Evolutionary conservation across 2,329 filamentous ascomycete genomes (phyloP).

Genomic region (Cordyceps fumosorosea): DNA sequence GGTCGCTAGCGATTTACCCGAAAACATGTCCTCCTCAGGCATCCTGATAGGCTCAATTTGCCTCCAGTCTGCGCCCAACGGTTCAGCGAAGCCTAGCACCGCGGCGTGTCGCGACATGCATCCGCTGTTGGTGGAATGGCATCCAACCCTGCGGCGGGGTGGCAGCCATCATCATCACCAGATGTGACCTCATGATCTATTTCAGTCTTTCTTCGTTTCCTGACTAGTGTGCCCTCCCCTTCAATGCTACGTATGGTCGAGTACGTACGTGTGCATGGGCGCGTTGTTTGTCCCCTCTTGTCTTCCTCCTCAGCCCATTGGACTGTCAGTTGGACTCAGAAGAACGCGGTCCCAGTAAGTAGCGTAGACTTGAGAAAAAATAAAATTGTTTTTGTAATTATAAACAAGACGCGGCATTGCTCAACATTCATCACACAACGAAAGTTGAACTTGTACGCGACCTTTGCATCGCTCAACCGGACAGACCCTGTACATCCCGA

Average conservation of each 20-base stretch:
- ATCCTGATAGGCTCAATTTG: not conserved
- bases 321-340: not conserved
- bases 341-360: not conserved
- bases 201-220: not conserved
- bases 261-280: not conserved
- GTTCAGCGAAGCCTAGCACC: not conserved
- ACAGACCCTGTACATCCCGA: too few species aligned
- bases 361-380: not conserved
- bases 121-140: constrained; percentile 2
- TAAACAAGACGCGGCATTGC: not conserved
- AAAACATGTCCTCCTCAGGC: not conserved
- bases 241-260: not conserved
- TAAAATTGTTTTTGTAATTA: not conserved
- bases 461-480: too few species aligned
- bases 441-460: not conserved
- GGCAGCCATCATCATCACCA: not conserved
- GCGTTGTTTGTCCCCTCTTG: not conserved
- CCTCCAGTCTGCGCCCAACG: not conserved
- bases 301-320: not conserved
- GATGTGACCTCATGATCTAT: constrained; percentile 4
- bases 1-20: not conserved
- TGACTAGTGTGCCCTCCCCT: not conserved
- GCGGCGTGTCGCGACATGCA: not conserved
- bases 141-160: not conserved
- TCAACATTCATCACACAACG: not conserved